Evolutionary conservation across 805 yeast species (phyloP), one percentile per base, ranked within the genome.

Genomic region (Myxozyma neglecta): DNA sequence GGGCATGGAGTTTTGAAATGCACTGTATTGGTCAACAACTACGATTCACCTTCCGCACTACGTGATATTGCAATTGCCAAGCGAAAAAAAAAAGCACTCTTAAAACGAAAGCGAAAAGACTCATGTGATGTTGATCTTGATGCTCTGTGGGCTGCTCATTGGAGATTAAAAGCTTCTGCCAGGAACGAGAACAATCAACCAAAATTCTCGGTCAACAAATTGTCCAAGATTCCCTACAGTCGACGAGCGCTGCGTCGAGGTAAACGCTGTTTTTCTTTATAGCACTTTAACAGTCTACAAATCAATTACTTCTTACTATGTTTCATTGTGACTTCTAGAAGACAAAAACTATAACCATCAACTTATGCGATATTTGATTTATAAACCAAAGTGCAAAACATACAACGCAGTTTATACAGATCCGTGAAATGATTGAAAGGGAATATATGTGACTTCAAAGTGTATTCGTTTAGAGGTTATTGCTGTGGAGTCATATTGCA

Each of bases 81-180:
- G 36, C 56, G 59, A 9, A 46, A n/a, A 11, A 39, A 37, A 34
- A 43, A 34, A n/a, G 57, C 42, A 3, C 6, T 32, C 18, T 11
- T 39, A 20, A 53, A 37, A 39, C 55, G 55, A 8, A 60, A 52
- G 24, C 54, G 55, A 6, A 45, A 49, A 13, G 47, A 34, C 16
- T 20, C 40, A 29, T 5, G 44, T 6, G 45, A 50, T 14, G 35
- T 60, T 29, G 57, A 60, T 43, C 39, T 60, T 10, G 64, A 60
- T 34, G 51, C 42, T 3, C 46, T 60, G 14, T 60, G 64, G 64
- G 60, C 60, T 37, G 57, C 60, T 11, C 64, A 60, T 50, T 60
- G 64, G 64, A 40, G 57, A 7, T 10, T 34, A 16, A 50, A 35
- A 51, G 58, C 35, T 16, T 10, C 8, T 20, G 37, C 36, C 39